Evolutionary conservation across 2,329 filamentous ascomycete genomes (phyloP), one percentile per base, ranked within the genome.

Genomic region (Cladophialophora bantiana): DNA sequence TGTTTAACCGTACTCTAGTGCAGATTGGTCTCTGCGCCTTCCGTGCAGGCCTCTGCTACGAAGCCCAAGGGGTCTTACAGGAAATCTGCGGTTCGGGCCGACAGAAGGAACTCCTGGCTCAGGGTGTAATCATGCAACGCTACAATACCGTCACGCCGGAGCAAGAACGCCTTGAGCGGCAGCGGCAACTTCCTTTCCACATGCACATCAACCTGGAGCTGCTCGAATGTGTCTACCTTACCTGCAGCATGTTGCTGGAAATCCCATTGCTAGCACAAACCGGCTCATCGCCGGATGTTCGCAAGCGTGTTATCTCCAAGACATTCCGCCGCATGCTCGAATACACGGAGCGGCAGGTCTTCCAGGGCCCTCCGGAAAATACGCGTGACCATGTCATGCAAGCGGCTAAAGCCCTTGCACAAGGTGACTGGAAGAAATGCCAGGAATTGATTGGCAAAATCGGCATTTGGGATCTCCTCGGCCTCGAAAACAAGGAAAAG

Each of bases 171-270:
- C 87, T 98, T 45, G 95, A 99, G 84, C 92, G 95, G 78, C 94
- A 98, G 83, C 90, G 95, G 75, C 95, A 99, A 83, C 87, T 99
- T 73, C 95, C 95, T 42, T 99, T 99, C 89, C 95, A 99, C 85
- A 97, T 99, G 93, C 95, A 99, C 86, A 99, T 99, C 85, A 99
- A 99, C 85, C 87, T 99, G 60, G 95, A 99, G 81, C 88, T 99
- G 63, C 88, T 99, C 45, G 95, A 99, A 84, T 98, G 95, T 77
- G 94, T 98, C 69, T 99, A 99, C 83, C 87, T 99, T 67, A 98
- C 95, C 59, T 98, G 94, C 85, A 97, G 93, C 82, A 99, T 99
- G 95, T 90, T 99, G 72, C 88, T 99, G 65, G 95, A 99, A 83
- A 98, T 99, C 70, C 95, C 95, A 68, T 89, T 98, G 55, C 89